Evolutionary conservation across 805 yeast genomes (phyloP).

Genomic region (Kazachstania taianensis): DNA sequence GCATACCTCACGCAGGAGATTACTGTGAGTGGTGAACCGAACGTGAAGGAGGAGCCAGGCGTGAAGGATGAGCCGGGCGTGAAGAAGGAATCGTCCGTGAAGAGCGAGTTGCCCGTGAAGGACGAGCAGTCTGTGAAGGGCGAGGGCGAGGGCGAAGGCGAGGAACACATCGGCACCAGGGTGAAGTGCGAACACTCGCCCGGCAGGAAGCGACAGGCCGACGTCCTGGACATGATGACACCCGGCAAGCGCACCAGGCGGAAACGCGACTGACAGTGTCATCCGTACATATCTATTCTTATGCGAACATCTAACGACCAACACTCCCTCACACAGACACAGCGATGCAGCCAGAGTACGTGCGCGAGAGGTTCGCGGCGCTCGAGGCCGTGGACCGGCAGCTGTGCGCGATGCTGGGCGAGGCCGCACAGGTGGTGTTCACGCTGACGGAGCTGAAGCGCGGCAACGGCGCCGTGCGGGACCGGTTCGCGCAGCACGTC

Average conservation of each 20-base stretch:
- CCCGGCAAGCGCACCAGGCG: not conserved
- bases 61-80: not conserved
- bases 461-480: conserved; percentile 22
- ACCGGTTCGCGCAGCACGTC: conserved; percentile 23
- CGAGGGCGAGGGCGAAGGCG: no score
- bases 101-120: no score
- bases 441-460: conserved; percentile 24
- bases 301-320: no score
- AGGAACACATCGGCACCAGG: no score
- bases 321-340: not conserved
- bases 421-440: conserved; percentile 25
- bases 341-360: conserved; percentile 23
- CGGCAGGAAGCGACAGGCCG: no score
- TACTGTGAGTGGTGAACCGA: not conserved
- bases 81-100: not conserved
- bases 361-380: conserved; percentile 23
- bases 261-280: no score
- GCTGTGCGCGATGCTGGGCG: conserved; percentile 20
- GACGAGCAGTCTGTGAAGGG: no score
- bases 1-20: conserved; percentile 19
- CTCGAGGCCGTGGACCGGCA: conserved; percentile 20
- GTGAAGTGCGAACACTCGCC: no score
- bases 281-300: no score
- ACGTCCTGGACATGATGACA: no score
- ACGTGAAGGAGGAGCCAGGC: not conserved